Percentiles rank a stretch among this genome's conserved stretches.
Conservation (phyloP, 2,329 filamentous ascomycete species). For the Cladosporium halotolerans region DNA sequence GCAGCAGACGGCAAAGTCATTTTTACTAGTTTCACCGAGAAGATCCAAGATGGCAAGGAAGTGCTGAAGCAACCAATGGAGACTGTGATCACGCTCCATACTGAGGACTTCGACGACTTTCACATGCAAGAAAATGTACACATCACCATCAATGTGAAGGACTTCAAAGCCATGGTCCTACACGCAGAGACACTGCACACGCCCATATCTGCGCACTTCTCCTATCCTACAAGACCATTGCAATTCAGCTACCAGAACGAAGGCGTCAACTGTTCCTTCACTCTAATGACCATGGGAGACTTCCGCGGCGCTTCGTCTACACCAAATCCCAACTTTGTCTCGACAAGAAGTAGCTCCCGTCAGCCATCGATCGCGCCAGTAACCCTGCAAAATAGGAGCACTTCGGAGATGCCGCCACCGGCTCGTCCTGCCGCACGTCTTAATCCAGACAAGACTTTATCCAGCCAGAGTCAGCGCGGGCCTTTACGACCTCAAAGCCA, state of each 20-base stretch:
- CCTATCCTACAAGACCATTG: constrained; percentile 63
- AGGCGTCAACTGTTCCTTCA: constrained; percentile 67
- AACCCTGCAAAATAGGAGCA: constrained; percentile 13
- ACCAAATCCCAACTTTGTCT: constrained; percentile 33
- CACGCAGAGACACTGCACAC: constrained; percentile 66
- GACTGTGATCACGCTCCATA: constrained; percentile 71
- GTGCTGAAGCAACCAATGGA: constrained; percentile 74
- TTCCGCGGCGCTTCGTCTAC: constrained; percentile 35
- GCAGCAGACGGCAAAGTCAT: constrained; percentile 63
- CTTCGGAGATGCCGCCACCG: constrained; percentile 39
- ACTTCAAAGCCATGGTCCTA: constrained; percentile 71
- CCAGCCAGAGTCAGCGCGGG: constrained; percentile 24
- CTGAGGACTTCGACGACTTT: constrained; percentile 70
- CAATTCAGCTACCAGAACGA: constrained; percentile 65
- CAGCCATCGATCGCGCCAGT: constrained; percentile 20
- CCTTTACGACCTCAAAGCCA: constrained; percentile 19
- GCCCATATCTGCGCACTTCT: constrained; percentile 63
- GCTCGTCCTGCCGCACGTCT: constrained; percentile 26
- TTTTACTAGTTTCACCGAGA: constrained; percentile 77
- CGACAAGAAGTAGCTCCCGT: constrained; percentile 26
- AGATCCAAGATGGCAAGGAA: constrained; percentile 64
- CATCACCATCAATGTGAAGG: constrained; percentile 74
- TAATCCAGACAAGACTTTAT: constrained; percentile 27
- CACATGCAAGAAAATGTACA: constrained; percentile 68
- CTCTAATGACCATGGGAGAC: constrained; percentile 76